phyloP scores from a whole-genome alignment of 306 rosid genomes.

The Cucurbita moschata region DNA sequence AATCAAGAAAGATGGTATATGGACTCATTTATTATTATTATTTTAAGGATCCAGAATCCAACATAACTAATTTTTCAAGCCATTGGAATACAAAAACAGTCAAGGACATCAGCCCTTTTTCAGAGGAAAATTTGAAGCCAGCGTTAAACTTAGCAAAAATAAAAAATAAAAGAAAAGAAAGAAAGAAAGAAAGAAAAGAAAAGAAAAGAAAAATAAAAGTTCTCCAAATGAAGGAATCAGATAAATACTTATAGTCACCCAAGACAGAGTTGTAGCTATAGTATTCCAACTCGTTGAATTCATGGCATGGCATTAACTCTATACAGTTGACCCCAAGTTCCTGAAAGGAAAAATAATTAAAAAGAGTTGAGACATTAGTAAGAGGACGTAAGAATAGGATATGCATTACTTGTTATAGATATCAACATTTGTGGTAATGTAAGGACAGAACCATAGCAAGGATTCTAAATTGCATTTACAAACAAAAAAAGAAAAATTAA shows the following conservation, averaged over 20 bases:
- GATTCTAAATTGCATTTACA: background rate
- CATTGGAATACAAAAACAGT: background rate
- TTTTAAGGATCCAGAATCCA: background rate
- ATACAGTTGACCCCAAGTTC: slow-evolving; percentile 90
- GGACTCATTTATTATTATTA: background rate
- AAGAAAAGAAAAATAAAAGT: background rate
- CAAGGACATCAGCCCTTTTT: background rate
- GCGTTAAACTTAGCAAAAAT: background rate
- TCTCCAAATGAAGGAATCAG: background rate
- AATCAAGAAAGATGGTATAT: background rate
- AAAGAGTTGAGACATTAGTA: background rate
- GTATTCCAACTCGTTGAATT: slow-evolving; percentile 88
- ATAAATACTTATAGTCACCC: slow-evolving; percentile 57
- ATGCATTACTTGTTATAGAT: background rate
- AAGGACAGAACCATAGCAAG: background rate
- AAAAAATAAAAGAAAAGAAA: too few species aligned
- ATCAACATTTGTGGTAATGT: background rate
- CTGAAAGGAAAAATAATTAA: slow-evolving; percentile 31
- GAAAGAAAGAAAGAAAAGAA: too few species aligned
- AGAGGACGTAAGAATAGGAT: background rate
- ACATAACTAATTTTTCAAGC: background rate
- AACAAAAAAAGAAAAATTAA: background rate
- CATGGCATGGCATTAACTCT: slow-evolving; percentile 95
- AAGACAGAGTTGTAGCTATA: slow-evolving; percentile 63
- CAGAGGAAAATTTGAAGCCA: background rate